phyloP scores from a whole-genome alignment of 352 stramenopile species.

The Globisporangium irregulare region DNA sequence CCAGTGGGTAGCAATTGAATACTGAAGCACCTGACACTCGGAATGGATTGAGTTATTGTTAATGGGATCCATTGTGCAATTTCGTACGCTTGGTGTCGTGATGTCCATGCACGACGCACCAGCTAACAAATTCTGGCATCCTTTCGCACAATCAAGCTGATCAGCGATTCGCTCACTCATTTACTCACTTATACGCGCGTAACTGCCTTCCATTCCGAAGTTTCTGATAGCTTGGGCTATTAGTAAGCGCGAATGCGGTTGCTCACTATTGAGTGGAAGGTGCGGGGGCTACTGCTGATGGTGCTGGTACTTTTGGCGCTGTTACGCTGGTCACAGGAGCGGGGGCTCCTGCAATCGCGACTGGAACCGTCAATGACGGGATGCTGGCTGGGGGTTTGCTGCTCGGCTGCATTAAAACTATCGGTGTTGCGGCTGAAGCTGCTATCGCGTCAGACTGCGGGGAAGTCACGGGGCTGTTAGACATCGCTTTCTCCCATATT shows the following conservation, averaged over 20 bases:
- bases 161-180: background rate
- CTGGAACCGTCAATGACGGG: background rate
- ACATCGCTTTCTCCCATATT: slow-evolving; percentile 61
- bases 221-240: background rate
- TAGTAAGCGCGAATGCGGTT: background rate
- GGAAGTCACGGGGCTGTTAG: slow-evolving; percentile 2
- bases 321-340: background rate
- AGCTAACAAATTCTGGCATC: background rate
- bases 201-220: background rate
- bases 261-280: background rate
- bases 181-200: background rate
- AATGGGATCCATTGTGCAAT: background rate
- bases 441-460: background rate
- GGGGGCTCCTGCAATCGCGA: background rate
- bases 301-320: background rate
- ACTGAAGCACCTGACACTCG: background rate
- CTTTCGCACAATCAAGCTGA: background rate
- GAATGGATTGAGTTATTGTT: background rate
- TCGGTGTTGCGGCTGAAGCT: background rate
- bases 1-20: background rate
- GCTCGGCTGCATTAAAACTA: background rate
- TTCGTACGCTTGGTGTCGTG: no score
- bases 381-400: background rate
- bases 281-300: background rate
- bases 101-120: background rate